Percentiles rank a stretch among this genome's conserved stretches.
Evolutionary conservation across 768 basidiomycete species (phyloP).

Genomic region (Trametes punicea): DNA sequence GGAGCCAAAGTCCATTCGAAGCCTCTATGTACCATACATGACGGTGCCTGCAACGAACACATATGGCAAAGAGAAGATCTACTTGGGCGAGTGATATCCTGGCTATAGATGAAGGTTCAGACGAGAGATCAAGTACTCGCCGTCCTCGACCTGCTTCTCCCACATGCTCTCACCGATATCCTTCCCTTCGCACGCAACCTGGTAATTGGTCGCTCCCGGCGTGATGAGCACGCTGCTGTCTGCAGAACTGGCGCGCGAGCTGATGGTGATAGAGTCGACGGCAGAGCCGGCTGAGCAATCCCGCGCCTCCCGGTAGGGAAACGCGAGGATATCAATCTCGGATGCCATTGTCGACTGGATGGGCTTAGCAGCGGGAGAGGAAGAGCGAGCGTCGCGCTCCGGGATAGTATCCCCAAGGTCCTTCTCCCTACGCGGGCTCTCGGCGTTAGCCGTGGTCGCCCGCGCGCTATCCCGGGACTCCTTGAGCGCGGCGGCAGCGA

Average conservation of each 20-base stretch:
- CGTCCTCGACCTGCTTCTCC: constrained; percentile 2
- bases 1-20: background rate
- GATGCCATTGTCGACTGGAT: constrained; percentile 3
- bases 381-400: background rate
- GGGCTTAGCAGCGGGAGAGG: constrained; percentile 2
- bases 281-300: constrained; percentile 16
- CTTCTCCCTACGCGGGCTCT: constrained; percentile 6
- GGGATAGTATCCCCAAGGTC: constrained; percentile 3
- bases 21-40: constrained; percentile 12
- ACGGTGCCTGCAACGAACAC: constrained; percentile 13
- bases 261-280: constrained; percentile 8
- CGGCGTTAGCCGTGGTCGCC: constrained; percentile 3
- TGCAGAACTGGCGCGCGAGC: constrained; percentile 10
- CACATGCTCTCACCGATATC: constrained; percentile 11
- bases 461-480: background rate
- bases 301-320: background rate
- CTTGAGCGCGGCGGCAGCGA: constrained; percentile 19
- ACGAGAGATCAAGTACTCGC: constrained; percentile 11
- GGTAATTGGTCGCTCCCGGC: constrained; percentile 1
- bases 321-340: constrained; percentile 10
- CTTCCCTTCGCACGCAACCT: constrained; percentile 8
- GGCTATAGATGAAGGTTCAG: background rate
- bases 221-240: constrained; percentile 6
- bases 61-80: background rate
- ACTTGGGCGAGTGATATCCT: background rate